Base-by-base conservation (phyloP, 306 rosid genomes). In the Luffa aegyptiaca region DNA sequence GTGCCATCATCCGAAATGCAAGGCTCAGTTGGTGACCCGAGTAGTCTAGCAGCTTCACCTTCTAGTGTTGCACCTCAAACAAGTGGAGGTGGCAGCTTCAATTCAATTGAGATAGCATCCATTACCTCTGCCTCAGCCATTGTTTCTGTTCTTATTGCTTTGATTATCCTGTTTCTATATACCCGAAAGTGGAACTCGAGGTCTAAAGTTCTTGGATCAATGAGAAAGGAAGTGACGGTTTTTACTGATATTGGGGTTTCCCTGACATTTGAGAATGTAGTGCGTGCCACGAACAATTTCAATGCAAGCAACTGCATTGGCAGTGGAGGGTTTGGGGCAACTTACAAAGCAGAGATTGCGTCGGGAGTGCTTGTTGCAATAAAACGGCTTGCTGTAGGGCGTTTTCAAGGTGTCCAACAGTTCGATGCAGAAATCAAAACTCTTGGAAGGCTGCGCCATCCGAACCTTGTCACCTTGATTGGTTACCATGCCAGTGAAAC, bases 311-410 rank as follows among this genome's bases (percentile, higher is more conserved):
- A 94, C 86, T 94, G 96, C 66, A 94, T 94, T 42, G 98, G 98
- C 61, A 94, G 78, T 90, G 98, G 98, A 79, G 98, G 98, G 48
- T 94, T 94, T 81, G 98, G 98, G 18, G 92, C 98, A 66, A 94
- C 97, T 35, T 94, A 94, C 46, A 94, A 90, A 83, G 98, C 98
- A 65, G 97, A 92, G 92, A 82, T 94, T 77, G 45, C 94, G 0
- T 86, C 92, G 26, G 91, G 92, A 61, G 72, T 69, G 41, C 58
- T 90, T 16, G 93, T 94, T 75, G 98, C 98, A 2, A 86, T 94
- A 48, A 94, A 94, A 84, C 93, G 98, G 58, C 92, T 94, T 8
- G 85, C 98, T 2, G 96, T 94, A 26, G 98, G 98, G 57, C 89
- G 98, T 14, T 94, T 92, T 83, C 98, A 92, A 83, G 98, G 98